These are phyloP conservation scores for Trichoderma erinaceum DNA, from an alignment of 495 filamentous ascomycete genomes.

Conservation along the genomic window DNA sequence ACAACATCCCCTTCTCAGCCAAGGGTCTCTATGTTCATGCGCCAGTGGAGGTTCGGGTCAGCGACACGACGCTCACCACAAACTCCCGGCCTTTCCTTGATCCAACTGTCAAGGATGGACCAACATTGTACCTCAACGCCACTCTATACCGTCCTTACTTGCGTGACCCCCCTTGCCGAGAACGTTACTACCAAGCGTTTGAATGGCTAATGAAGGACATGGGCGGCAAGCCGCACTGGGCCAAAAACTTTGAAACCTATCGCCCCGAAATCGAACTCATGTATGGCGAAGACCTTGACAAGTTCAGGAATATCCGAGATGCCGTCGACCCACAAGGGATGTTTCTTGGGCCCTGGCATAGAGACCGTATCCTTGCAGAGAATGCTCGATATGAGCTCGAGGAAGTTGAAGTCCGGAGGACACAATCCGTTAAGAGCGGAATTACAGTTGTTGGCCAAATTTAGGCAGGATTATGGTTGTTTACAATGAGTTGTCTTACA, in stretches of 20 bases:
- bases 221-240: conserved; percentile 91
- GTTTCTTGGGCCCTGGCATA: conserved; percentile 89
- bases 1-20: conserved; percentile 73
- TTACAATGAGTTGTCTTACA: not conserved
- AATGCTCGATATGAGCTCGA: conserved; percentile 30
- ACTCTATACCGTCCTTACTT: conserved; percentile 89
- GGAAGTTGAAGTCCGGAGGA: conserved; percentile 28
- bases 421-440: not conserved
- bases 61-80: conserved; percentile 56
- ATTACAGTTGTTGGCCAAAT: not conserved
- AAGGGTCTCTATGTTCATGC: conserved; percentile 83
- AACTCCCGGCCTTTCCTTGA: conserved; percentile 68
- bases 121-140: conserved; percentile 91
- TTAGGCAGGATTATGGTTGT: not conserved
- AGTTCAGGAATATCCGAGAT: conserved; percentile 62
- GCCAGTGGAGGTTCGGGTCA: conserved; percentile 86
- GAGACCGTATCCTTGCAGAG: conserved; percentile 55
- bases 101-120: conserved; percentile 52
- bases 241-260: conserved; percentile 77
- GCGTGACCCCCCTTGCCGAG: conserved; percentile 67
- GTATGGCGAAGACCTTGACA: conserved; percentile 48
- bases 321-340: conserved; percentile 83
- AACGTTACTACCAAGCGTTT: conserved; percentile 86
- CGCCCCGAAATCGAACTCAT: conserved; percentile 51
- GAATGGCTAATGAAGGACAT: conserved; percentile 93